Base-by-base conservation (phyloP, 192 early-diverging fungal species). In the Radiomyces spectabilis region DNA sequence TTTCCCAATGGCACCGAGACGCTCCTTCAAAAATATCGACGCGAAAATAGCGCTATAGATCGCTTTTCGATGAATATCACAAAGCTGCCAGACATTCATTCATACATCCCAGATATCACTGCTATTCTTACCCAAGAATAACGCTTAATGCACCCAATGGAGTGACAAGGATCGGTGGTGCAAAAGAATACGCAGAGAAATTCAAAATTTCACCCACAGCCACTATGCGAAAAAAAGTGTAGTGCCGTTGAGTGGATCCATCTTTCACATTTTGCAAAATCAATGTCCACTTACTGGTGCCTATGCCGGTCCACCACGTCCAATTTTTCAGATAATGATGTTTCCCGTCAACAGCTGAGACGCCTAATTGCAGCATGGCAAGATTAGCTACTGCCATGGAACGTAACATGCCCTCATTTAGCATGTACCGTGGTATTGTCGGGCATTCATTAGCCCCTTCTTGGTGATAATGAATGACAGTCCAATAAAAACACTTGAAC, bases 391-490 rank as follows among this genome's bases (percentile, higher is more conserved):
- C 35, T 7, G 15, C 8, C 8, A 37, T 37, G 35, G 35, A 37
- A 15, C 7, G 3, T 15, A 40, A 4, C 15, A 2, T 19, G 21
- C 15, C 15, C 7, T 7, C 7, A 15, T 15, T 55, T 59, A 22
- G n/a, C 57, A 60, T 26, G 58, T 68, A 51, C 68, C 81, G 48
- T 86, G 83, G 45, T 74, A 68, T 19, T 65, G 66, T 50, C 75
- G 76, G 12, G 86, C 76, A 65, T 89, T 87, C 56, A 92, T 82
- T 31, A 97, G 77, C 13, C 92, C 95, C 56, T 86, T 91, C 74
- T 97, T 97, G 49, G 94, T 94, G 59, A 97, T 71, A 37, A 95
- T 85, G 65, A 94, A 94, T 42, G 88, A 91, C 26, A 83, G 84
- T 25, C 94, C 94, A 64, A 96, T 96, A 59, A 93, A 78, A 47